Evolutionary conservation across 805 yeast genomes (phyloP), one percentile per base, ranked within the genome.

Genomic region (Sugiyamaella smithiae): DNA sequence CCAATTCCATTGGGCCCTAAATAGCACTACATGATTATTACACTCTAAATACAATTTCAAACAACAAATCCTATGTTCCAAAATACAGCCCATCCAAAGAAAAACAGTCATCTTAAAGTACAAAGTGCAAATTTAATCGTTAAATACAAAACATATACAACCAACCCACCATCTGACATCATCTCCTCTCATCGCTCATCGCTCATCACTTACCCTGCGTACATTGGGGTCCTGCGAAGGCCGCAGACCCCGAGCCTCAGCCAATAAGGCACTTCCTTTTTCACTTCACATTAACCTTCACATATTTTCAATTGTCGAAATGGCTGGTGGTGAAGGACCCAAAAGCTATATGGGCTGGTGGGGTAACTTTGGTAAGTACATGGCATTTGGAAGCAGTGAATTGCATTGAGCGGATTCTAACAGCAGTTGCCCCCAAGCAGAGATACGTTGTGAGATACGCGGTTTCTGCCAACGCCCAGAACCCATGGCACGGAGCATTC

Each of bases 281-380:
- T 29, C 33, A 29, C 14, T 29, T 29, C 14, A 29, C 8, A 29
- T 6, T 29, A 4, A 29, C 16, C 14, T 16, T 29, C 14, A 29
- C 7, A 3, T 7, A 29, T 29, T 29, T 29, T 29, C 16, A 29
- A 29, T 31, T 5, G 31, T 45, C 41, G 53, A 55, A 63, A 84
- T 84, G 88, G 85, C 79, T 67, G 87, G 84, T 65, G 84, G 67
- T 64, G 79, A 80, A 61, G 82, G 84, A 62, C 22, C 3, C 5
- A 80, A 78, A 61, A 67, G 88, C 65, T 89, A 85, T 66, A 84
- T 87, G 91, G 97, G 97, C 62, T 89, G 97, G 97, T 89, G 97
- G 97, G 97, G 97, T 67, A 70, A 76, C 74, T 71, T 89, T 67
- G 96, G 95, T 66, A 67, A 51, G 74, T 68, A 25, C 24, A 19